Evolutionary conservation across 108 stramenopile genomes (phyloP), one percentile per base, ranked within the genome.

Genomic region (Skeletonema menzelii): DNA sequence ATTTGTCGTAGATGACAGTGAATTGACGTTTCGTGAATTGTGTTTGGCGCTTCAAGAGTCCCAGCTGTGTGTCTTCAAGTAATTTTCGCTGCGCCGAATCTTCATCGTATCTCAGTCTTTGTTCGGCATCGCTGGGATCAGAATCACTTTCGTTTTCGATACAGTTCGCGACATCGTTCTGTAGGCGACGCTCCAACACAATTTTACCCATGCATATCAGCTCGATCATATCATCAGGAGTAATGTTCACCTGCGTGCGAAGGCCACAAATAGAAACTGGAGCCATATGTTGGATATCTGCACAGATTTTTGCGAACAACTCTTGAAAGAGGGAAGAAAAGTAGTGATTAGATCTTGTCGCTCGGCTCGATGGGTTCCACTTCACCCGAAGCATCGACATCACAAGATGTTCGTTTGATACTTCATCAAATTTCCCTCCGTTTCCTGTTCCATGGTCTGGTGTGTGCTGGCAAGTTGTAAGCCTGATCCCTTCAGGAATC

Each of bases 201-300:
- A 91, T 88, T 75, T 92, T 93, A 1, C 91, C 91, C 26, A 75
- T 79, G 30, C 81, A 86, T 31, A 95, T 83, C 10, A 95, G 76
- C 59, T 95, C 94, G 34, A 95, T 88, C 87, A 90, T 87, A 69
- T 95, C 91, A 69, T 95, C 91, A 8, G 94, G 94, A 13, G 94
- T 95, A 10, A 95, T 77, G 71, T 95, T 95, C 1, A 93, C 91
- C 75, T 95, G 94, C 2, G 94, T 95, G 20, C 91, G 79, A 24
- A 93, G 68, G 6, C 91, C 91, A 53, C 87, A 90, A 24, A 95
- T 77, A 15, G 87, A 80, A 14, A 88, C 88, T 20, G 91, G 90
- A 10, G 78, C 84, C 44, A 88, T 63, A 56, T 82, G 80, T 44
- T 85, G 72, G 32, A 91, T 59, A 42, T 76, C 68, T 24, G 78